Evolutionary conservation across 805 yeast genomes (phyloP).

Genomic region (Hanseniaspora taiwanica): DNA sequence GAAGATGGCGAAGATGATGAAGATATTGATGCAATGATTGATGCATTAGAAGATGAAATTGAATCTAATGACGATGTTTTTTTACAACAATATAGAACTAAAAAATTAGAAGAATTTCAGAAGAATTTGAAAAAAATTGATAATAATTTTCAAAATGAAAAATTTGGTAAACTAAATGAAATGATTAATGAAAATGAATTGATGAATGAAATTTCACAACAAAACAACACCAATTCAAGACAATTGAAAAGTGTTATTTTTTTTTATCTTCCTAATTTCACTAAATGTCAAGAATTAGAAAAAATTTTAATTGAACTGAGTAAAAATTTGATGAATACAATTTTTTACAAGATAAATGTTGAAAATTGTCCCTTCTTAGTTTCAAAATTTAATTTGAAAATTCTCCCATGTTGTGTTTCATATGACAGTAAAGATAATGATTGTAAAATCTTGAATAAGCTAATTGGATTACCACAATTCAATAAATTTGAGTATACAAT

Average conservation of each 20-base stretch:
- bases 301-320: constrained; percentile 33
- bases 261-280: constrained; percentile 48
- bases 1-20: constrained; percentile 2
- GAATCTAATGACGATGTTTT: constrained; percentile 36
- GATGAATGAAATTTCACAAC: constrained; percentile 37
- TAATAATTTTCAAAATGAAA: constrained; percentile 24
- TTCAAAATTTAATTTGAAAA: constrained; percentile 45
- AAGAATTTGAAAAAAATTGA: constrained; percentile 26
- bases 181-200: constrained; percentile 42
- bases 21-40: constrained; percentile 31
- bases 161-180: constrained; percentile 32
- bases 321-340: constrained; percentile 41
- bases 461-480: constrained; percentile 59
- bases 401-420: constrained; percentile 43
- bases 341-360: constrained; percentile 44
- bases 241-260: constrained; percentile 37
- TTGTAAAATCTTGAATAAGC: not conserved
- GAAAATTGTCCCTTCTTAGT: constrained; percentile 61
- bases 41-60: constrained; percentile 30
- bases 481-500: constrained; percentile 18
- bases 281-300: constrained; percentile 49
- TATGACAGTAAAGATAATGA: not conserved
- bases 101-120: constrained; percentile 44
- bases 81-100: constrained; percentile 43
- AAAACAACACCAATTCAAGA: no score